Conservation (phyloP, 2,329 filamentous ascomycete species). For the Scedosporium aurantiacum region DNA sequence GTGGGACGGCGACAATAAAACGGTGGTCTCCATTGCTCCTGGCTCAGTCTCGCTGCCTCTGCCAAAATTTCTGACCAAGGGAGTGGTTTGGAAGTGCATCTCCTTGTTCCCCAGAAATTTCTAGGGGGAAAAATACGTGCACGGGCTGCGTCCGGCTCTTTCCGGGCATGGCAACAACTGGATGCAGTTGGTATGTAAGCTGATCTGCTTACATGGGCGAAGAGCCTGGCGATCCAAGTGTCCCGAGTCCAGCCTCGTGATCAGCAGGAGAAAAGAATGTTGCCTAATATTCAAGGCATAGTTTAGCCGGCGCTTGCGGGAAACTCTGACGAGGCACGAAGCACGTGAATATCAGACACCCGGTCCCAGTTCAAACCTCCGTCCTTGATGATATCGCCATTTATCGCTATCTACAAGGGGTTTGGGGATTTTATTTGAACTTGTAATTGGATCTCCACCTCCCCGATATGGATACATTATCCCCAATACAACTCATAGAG, state of each 20-base stretch:
- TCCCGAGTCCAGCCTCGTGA: not conserved
- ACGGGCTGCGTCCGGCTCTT: not conserved
- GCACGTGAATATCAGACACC: too few relatives aligned
- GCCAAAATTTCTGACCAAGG: slow-evolving; percentile 1
- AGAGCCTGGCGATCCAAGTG: not conserved
- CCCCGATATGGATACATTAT: too few relatives aligned
- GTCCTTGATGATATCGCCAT: too few relatives aligned
- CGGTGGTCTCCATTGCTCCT: slow-evolving; percentile 5
- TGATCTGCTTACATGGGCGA: not conserved
- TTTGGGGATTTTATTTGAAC: too few relatives aligned
- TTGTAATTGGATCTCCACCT: too few relatives aligned
- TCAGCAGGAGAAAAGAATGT: not conserved
- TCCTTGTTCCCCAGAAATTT: slow-evolving; percentile 3
- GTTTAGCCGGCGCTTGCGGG: not conserved
- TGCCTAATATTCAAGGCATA: not conserved
- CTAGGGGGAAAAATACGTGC: not conserved
- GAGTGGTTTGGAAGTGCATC: slow-evolving; percentile 4
- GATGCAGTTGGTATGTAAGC: not conserved
- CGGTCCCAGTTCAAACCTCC: too few relatives aligned
- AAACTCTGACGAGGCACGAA: too few relatives aligned
- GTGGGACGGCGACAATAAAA: slow-evolving; percentile 6
- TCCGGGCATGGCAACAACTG: not conserved
- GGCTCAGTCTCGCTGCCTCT: not conserved
- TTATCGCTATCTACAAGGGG: too few relatives aligned
- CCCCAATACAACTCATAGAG: too few relatives aligned